Evolutionary conservation across 768 basidiomycete genomes (phyloP).

Genomic region (Kwoniella europaea): DNA sequence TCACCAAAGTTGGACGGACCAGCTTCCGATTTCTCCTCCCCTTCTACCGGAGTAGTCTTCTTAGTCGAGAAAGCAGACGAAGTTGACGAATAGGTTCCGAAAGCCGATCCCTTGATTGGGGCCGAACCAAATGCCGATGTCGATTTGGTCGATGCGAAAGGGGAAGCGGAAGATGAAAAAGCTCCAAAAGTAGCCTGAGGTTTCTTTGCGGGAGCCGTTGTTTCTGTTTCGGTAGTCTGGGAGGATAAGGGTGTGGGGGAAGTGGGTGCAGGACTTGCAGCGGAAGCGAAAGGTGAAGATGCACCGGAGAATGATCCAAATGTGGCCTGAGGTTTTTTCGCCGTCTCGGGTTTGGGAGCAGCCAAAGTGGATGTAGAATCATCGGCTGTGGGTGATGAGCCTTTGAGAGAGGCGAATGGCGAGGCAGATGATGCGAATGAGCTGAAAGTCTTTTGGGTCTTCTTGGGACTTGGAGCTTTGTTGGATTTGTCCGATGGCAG

Average conservation of each 20-base stretch:
- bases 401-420: conserved; percentile 35
- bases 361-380: not conserved
- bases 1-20: conserved; percentile 50
- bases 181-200: conserved; percentile 52
- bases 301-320: conserved; percentile 9
- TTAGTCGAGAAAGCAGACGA: conserved; percentile 51
- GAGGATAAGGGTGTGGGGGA: not conserved
- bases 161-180: conserved; percentile 45
- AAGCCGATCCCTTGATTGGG: conserved; percentile 34
- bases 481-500: not conserved
- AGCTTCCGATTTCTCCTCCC: conserved; percentile 26
- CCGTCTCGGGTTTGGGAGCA: conserved; percentile 5
- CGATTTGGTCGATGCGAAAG: conserved; percentile 33
- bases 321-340: not conserved
- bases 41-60: conserved; percentile 15
- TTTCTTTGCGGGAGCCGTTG: conserved; percentile 43
- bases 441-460: conserved; percentile 33
- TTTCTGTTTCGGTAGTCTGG: not conserved
- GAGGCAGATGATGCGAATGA: conserved; percentile 47
- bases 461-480: conserved; percentile 12
- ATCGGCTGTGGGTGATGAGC: conserved; percentile 11
- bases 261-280: not conserved
- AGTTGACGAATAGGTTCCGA: conserved; percentile 46
- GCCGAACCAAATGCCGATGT: conserved; percentile 24
- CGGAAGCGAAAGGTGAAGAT: conserved; percentile 1